Percentiles rank a stretch among this genome's conserved stretches.
These are phyloP conservation scores for Ziziphus jujuba DNA, from an alignment of 306 rosid species.

Conservation along the genomic window DNA sequence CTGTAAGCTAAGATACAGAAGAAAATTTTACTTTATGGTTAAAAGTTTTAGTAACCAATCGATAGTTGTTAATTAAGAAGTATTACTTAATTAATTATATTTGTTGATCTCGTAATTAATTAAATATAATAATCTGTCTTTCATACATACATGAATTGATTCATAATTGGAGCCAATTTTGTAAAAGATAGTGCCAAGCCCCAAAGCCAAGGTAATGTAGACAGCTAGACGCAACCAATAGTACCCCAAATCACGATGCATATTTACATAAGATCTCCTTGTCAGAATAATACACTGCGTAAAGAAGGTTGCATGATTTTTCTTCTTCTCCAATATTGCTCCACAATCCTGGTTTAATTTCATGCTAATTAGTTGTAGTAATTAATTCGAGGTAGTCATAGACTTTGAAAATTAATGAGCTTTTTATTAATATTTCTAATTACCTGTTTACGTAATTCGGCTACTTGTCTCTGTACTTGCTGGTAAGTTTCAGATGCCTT, in stretches of 20 bases:
- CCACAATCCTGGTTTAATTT: conserved; percentile 28
- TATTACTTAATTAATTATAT: neutral
- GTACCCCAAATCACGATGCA: conserved; percentile 67
- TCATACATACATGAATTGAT: conserved; percentile 44
- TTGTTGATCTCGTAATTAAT: neutral
- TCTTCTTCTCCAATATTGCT: conserved; percentile 36
- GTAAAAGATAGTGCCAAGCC: conserved; percentile 47
- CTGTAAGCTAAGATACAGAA: too few species aligned
- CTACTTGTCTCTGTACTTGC: conserved; percentile 36
- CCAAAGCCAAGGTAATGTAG: conserved; percentile 34
- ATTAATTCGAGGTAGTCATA: too few species aligned
- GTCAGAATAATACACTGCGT: conserved; percentile 53
- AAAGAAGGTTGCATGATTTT: conserved; percentile 45
- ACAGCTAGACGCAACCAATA: conserved; percentile 62
- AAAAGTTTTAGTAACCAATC: too few species aligned
- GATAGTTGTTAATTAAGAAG: too few species aligned
- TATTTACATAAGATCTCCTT: conserved; percentile 58
- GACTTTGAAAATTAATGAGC: too few species aligned
- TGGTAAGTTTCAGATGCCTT: conserved; percentile 30
- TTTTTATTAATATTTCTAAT: too few species aligned
- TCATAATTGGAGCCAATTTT: conserved; percentile 27
- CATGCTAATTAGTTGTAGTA: too few species aligned
- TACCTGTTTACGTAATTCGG: conserved; percentile 41
- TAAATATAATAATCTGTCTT: too few species aligned
- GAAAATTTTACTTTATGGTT: too few species aligned